Evolutionary conservation across 2,329 filamentous ascomycete species (phyloP).

Genomic region (Calonectria hongkongensis): DNA sequence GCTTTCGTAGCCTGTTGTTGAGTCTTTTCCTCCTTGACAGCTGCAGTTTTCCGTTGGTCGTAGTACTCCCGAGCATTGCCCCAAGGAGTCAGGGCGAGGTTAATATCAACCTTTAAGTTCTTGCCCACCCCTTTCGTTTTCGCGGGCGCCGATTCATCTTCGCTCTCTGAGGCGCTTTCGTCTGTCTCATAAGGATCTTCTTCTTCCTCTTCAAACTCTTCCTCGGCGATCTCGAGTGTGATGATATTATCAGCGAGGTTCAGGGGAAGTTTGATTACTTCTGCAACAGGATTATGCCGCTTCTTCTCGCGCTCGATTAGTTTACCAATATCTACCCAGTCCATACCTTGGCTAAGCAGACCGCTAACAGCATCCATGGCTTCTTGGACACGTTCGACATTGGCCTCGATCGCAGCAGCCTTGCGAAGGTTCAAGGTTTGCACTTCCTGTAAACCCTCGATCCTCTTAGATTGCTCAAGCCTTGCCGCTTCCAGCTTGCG

Average conservation of each 20-base stretch:
- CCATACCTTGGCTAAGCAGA: constrained; percentile 94
- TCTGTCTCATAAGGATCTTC: constrained; percentile 79
- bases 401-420: constrained; percentile 92
- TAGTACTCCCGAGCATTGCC: constrained; percentile 95
- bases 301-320: constrained; percentile 92
- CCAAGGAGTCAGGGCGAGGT: constrained; percentile 88
- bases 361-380: constrained; percentile 94
- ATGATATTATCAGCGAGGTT: constrained; percentile 94
- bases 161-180: constrained; percentile 70
- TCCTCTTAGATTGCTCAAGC: constrained; percentile 87
- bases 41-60: constrained; percentile 89
- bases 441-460: constrained; percentile 87
- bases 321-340: constrained; percentile 94
- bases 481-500: constrained; percentile 90
- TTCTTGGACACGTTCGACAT: constrained; percentile 93
- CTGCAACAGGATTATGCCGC: constrained; percentile 87
- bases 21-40: constrained; percentile 91
- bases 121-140: constrained; percentile 69
- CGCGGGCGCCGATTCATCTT: constrained; percentile 58
- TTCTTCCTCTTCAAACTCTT: constrained; percentile 77
- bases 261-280: constrained; percentile 89
- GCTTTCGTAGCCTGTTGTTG: constrained; percentile 87
- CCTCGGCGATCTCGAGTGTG: constrained; percentile 85
- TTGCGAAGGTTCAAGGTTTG: constrained; percentile 91
- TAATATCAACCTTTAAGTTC: constrained; percentile 85